Percentiles rank a stretch among this genome's conserved stretches.
Conservation (phyloP, 1,139 yeast genomes). For the Pichia cactophila region DNA sequence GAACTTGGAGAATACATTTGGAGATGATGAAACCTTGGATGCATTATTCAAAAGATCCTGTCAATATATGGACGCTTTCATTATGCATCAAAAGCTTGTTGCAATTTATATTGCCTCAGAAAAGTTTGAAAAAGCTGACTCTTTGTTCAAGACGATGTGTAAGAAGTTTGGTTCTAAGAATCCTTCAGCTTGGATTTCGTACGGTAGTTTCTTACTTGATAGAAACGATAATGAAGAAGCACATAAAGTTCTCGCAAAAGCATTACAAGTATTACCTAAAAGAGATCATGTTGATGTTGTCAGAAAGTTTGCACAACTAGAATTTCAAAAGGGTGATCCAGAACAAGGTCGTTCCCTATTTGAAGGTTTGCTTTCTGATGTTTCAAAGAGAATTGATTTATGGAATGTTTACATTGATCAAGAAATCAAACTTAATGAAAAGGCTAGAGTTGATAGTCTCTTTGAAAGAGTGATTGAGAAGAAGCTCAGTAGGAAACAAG, state of each 20-base stretch:
- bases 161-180: slow-evolving; percentile 73
- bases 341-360: slow-evolving; percentile 94
- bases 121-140: slow-evolving; percentile 62
- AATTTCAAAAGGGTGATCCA: slow-evolving; percentile 76
- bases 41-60: slow-evolving; percentile 75
- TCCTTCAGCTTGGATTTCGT: slow-evolving; percentile 68
- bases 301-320: slow-evolving; percentile 82
- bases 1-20: slow-evolving; percentile 91
- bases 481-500: slow-evolving; percentile 82
- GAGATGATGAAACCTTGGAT: slow-evolving; percentile 73
- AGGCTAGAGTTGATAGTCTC: slow-evolving; percentile 60
- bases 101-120: slow-evolving; percentile 71
- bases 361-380: slow-evolving; percentile 85
- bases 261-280: slow-evolving; percentile 66
- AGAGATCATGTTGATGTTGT: slow-evolving; percentile 75
- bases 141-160: slow-evolving; percentile 54
- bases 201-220: slow-evolving; percentile 68
- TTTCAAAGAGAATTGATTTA: slow-evolving; percentile 84
- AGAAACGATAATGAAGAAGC: slow-evolving; percentile 52
- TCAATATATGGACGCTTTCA: slow-evolving; percentile 83
- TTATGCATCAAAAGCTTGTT: slow-evolving; percentile 73
- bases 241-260: slow-evolving; percentile 62
- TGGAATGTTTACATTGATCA: slow-evolving; percentile 96
- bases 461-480: slow-evolving; percentile 70
- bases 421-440: slow-evolving; percentile 56